Evolutionary conservation across 2,329 filamentous ascomycete species (phyloP).

Genomic region (Colletotrichum euphorbiae): DNA sequence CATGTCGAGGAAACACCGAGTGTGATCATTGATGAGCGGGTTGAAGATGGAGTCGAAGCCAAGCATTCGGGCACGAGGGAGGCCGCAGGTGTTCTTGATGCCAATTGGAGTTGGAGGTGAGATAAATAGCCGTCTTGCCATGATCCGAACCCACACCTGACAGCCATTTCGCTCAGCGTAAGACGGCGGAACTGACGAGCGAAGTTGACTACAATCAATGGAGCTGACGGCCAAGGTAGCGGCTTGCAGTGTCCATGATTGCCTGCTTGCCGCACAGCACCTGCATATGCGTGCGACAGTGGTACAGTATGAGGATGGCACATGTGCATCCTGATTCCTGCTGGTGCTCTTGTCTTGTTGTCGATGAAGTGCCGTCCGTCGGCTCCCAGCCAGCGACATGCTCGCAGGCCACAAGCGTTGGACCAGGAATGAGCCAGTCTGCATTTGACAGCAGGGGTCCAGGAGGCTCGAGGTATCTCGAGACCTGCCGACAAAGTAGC

Average conservation of each 20-base stretch:
- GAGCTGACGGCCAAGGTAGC: background rate
- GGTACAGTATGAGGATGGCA: conserved; percentile 20
- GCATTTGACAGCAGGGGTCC: conserved; percentile 31
- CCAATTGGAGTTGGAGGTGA: background rate
- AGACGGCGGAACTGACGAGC: conserved; percentile 15
- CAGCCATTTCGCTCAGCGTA: conserved; percentile 19
- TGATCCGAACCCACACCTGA: conserved; percentile 1
- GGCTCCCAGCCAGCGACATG: conserved; percentile 12
- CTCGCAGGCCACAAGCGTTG: conserved; percentile 18
- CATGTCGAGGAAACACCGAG: conserved; percentile 20
- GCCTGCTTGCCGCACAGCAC: conserved; percentile 2
- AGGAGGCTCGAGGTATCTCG: conserved; percentile 6
- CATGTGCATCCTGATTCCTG: no score
- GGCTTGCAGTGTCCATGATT: background rate
- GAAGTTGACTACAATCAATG: conserved; percentile 1
- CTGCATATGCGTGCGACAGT: conserved; percentile 28
- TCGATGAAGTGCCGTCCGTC: conserved; percentile 28
- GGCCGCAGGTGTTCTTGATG: background rate
- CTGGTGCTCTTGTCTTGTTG: background rate
- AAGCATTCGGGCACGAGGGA: conserved; percentile 19
- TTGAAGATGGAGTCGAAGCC: conserved; percentile 12
- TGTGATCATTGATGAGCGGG: conserved; percentile 3
- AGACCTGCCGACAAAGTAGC: conserved; percentile 19
- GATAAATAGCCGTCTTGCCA: background rate
- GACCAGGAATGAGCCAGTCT: conserved; percentile 14